These are phyloP conservation scores for Protomyces inundatus DNA, from an alignment of 1,139 yeast genomes.

Conservation along the genomic window DNA sequence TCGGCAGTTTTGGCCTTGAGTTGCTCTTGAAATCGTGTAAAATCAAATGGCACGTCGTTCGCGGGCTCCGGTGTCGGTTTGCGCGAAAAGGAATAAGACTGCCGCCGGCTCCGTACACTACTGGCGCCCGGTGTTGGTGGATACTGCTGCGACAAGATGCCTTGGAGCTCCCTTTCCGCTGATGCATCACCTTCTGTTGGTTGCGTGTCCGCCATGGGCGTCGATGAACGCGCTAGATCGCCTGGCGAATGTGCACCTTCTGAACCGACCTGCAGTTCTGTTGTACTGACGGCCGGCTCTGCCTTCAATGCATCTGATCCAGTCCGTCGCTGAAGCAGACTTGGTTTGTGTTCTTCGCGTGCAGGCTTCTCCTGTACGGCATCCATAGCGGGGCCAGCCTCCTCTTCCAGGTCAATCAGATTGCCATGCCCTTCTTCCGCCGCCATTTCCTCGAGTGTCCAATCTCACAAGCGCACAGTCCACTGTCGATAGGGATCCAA, in stretches of 20 bases:
- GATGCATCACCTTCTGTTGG: not conserved
- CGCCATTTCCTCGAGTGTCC: too few relatives aligned
- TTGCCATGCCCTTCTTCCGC: not conserved
- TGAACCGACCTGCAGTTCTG: slow-evolving; percentile 9
- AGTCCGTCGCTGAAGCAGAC: too few relatives aligned
- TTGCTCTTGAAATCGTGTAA: slow-evolving; percentile 69
- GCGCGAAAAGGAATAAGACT: slow-evolving; percentile 19
- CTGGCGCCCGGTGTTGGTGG: slow-evolving; percentile 16
- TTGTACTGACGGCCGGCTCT: slow-evolving; percentile 8
- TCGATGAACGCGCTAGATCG: slow-evolving; percentile 2
- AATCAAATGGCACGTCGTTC: slow-evolving; percentile 57
- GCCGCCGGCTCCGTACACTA: slow-evolving; percentile 8
- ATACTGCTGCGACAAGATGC: slow-evolving; percentile 16
- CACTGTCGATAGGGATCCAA: too few relatives aligned
- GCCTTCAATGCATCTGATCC: not conserved
- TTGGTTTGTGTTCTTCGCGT: too few relatives aligned
- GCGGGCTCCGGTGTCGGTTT: slow-evolving; percentile 32
- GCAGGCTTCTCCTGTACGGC: too few relatives aligned
- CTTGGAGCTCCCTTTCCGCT: slow-evolving; percentile 3
- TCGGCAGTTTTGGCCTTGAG: slow-evolving; percentile 73
- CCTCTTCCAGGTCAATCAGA: not conserved
- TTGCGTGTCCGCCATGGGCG: not conserved
- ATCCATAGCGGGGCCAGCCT: too few relatives aligned
- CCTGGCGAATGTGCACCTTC: slow-evolving; percentile 20
- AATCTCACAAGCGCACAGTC: too few relatives aligned